Percentiles rank a stretch among this genome's conserved stretches.
Conservation (phyloP, 176 grass and related monocot species). For the Neostapfia colusana region DNA sequence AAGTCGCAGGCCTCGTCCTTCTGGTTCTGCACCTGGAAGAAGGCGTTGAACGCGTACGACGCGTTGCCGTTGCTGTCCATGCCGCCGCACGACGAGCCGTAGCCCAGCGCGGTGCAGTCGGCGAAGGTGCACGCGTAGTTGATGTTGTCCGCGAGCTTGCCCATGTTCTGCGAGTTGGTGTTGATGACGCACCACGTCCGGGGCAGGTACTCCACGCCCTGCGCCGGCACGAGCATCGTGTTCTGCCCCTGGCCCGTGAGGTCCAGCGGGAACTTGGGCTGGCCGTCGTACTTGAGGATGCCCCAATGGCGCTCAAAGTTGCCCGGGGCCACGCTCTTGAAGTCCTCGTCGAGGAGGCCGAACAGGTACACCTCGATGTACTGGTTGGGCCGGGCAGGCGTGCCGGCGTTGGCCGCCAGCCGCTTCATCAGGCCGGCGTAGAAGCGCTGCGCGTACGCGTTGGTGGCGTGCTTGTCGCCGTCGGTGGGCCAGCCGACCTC, state of each 20-base stretch:
- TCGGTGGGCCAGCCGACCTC: conserved; percentile 97
- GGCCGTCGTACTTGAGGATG: conserved; percentile 78
- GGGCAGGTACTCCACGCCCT: conserved; percentile 45
- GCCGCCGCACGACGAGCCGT: conserved; percentile 50
- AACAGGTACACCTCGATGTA: conserved; percentile 93
- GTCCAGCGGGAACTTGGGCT: conserved; percentile 79
- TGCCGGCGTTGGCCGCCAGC: conserved; percentile 61
- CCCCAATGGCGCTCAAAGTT: conserved; percentile 95
- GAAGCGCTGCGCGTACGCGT: conserved; percentile 69
- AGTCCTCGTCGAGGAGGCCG: conserved; percentile 79
- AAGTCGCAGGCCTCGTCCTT: conserved; percentile 44
- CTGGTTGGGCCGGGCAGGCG: conserved; percentile 66
- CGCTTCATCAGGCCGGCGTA: conserved; percentile 63
- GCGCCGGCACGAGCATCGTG: conserved; percentile 46
- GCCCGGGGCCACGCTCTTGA: conserved; percentile 85
- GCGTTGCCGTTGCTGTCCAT: conserved; percentile 64
- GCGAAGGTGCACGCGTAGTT: conserved; percentile 61
- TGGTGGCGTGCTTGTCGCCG: conserved; percentile 70
- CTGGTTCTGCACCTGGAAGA: conserved; percentile 67
- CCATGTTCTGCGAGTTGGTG: conserved; percentile 41
- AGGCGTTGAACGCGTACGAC: conserved; percentile 65
- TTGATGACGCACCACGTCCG: conserved; percentile 60
- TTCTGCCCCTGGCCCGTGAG: conserved; percentile 57
- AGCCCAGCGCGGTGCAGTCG: conserved; percentile 63
- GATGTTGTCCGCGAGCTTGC: conserved; percentile 56